phyloP scores from a whole-genome alignment of 208 protist genomes.

The Leishmania arabica region DNA sequence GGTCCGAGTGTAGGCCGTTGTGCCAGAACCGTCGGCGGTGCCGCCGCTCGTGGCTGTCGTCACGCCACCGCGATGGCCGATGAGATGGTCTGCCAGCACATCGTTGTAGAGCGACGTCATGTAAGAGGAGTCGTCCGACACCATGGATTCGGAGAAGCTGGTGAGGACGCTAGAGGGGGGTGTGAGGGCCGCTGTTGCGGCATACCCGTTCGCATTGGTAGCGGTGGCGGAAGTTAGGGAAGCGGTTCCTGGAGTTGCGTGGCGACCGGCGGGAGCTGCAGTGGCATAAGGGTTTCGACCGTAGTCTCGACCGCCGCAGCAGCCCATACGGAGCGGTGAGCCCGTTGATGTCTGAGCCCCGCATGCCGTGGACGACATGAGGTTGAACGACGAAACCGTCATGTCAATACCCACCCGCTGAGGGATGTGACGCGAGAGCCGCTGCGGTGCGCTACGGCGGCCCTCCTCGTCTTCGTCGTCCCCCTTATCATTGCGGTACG shows the following conservation, averaged over 20 bases:
- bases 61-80: slow-evolving; percentile 16
- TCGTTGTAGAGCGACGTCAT: slow-evolving; percentile 88
- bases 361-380: slow-evolving; percentile 24
- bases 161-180: slow-evolving; percentile 47
- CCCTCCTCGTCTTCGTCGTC: slow-evolving; percentile 46
- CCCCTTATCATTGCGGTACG: neutral
- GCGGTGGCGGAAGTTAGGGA: neutral
- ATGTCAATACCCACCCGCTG: slow-evolving; percentile 84
- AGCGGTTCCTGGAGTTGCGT: neutral
- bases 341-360: neutral
- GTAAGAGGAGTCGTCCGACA: slow-evolving; percentile 85
- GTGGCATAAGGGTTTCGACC: neutral
- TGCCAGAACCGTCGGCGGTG: neutral
- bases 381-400: slow-evolving; percentile 77
- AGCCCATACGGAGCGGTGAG: slow-evolving; percentile 11
- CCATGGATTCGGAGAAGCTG: slow-evolving; percentile 76
- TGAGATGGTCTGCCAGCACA: slow-evolving; percentile 76
- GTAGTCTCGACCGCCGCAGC: neutral
- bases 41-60: neutral
- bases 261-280: neutral
- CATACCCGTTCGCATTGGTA: neutral
- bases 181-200: slow-evolving; percentile 7
- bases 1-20: neutral
- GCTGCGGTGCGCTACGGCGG: slow-evolving; percentile 36
- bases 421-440: slow-evolving; percentile 85